These are phyloP conservation scores for Gnaphalium uliginosum DNA, from an alignment of 129 eudicot genomes.

Conservation along the genomic window DNA sequence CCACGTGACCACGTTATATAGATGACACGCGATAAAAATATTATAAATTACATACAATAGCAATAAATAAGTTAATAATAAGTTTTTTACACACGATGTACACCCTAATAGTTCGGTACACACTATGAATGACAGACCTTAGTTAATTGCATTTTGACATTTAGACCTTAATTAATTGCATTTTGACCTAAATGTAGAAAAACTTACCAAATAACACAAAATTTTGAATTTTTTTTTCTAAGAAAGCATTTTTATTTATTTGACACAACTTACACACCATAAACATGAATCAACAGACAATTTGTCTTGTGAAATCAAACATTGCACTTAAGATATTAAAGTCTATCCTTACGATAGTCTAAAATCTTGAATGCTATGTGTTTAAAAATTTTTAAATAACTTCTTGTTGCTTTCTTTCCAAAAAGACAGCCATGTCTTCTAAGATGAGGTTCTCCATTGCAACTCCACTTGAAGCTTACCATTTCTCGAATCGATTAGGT, in stretches of 20 bases:
- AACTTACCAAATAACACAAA: background rate
- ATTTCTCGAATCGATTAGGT: slow-evolving; percentile 88
- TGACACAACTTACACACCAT: slow-evolving; percentile 16
- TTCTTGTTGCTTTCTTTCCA: background rate
- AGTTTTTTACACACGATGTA: no score
- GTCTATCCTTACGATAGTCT: slow-evolving; percentile 9
- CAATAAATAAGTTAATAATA: no score
- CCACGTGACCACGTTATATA: no score
- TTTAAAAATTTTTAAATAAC: slow-evolving; percentile 1
- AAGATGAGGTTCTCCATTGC: slow-evolving; percentile 76
- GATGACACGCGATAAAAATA: no score
- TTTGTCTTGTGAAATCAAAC: background rate
- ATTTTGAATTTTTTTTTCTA: no score
- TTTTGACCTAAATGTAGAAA: no score
- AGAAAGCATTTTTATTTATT: slow-evolving; percentile 11
- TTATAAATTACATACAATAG: no score
- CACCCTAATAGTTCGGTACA: no score
- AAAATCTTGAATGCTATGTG: slow-evolving; percentile 6
- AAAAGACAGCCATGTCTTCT: background rate
- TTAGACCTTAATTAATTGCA: no score
- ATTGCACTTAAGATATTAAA: slow-evolving; percentile 5
- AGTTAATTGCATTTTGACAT: no score
- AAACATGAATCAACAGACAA: slow-evolving; percentile 22
- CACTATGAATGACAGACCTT: no score
- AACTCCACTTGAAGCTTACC: slow-evolving; percentile 87